phyloP scores from a whole-genome alignment of 345 rosid genomes.

The Salix exigua region DNA sequence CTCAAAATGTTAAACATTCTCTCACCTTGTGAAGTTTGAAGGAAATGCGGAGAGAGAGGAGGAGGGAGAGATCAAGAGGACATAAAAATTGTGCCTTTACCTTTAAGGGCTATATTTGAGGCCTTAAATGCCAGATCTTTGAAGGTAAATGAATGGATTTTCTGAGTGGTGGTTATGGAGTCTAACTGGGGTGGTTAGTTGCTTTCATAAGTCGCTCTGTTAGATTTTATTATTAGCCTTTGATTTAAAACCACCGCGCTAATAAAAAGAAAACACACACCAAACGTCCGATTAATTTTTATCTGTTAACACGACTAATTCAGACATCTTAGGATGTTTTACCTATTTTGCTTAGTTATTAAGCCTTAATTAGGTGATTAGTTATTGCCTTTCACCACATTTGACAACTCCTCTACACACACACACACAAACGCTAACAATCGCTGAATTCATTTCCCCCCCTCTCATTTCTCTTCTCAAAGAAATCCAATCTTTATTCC shows the following conservation, averaged over 20 bases:
- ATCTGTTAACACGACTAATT: neutral
- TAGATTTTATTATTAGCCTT: slow-evolving; percentile 22
- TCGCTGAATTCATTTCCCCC: too few relatives aligned
- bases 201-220: slow-evolving; percentile 16
- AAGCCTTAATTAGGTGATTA: neutral
- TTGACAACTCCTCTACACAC: neutral
- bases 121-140: neutral
- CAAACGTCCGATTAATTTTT: too few relatives aligned
- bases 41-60: neutral
- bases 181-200: slow-evolving; percentile 20
- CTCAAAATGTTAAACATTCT: neutral
- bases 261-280: neutral
- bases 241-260: slow-evolving; percentile 45
- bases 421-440: too few relatives aligned
- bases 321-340: neutral
- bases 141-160: neutral
- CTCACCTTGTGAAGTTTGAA: neutral
- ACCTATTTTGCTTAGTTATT: slow-evolving; percentile 23
- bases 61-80: neutral
- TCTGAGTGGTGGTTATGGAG: slow-evolving; percentile 27
- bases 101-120: neutral
- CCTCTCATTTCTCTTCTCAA: too few relatives aligned
- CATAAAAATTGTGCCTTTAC: neutral
- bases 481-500: too few relatives aligned
- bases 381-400: neutral